A percentile compares a stretch with the other conserved stretches of the same genome.
Conservation (phyloP, 1,139 yeast species). For the Lodderomyces pseudojiufengensis region DNA sequence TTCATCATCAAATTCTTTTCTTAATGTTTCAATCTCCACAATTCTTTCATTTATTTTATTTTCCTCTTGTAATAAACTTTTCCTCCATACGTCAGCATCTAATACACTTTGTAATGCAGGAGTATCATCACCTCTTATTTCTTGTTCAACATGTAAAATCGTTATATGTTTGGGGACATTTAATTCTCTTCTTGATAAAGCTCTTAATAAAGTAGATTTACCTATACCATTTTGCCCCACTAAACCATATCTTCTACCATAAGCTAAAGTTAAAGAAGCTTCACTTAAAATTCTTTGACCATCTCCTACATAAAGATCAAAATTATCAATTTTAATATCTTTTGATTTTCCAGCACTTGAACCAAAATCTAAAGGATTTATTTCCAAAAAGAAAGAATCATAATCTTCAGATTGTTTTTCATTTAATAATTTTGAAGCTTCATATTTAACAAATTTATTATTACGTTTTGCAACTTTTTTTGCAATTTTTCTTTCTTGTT, state of each 20-base stretch:
- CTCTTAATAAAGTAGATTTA: constrained; percentile 88
- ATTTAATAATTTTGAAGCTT: constrained; percentile 82
- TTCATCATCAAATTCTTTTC: constrained; percentile 76
- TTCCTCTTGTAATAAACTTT: constrained; percentile 78
- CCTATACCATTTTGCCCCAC: constrained; percentile 99
- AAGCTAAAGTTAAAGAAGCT: constrained; percentile 79
- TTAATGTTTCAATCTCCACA: constrained; percentile 65
- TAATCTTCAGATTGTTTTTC: constrained; percentile 68
- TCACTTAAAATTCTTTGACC: constrained; percentile 91
- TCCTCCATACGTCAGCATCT: constrained; percentile 99
- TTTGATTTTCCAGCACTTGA: constrained; percentile 91
- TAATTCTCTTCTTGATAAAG: constrained; percentile 88
- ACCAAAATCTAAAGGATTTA: constrained; percentile 90
- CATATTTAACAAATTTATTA: constrained; percentile 82
- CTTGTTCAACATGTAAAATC: constrained; percentile 96
- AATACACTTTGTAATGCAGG: constrained; percentile 87
- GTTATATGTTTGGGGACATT: constrained; percentile 93
- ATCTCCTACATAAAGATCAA: constrained; percentile 92
- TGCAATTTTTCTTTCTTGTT: constrained; percentile 95
- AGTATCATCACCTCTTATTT: constrained; percentile 88
- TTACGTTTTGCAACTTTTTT: constrained; percentile 94
- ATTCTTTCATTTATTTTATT: constrained; percentile 68
- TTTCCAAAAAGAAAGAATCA: constrained; percentile 90
- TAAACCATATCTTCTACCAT: constrained; percentile 93
- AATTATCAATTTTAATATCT: constrained; percentile 88